These are phyloP conservation scores for Onygena corvina DNA, from an alignment of 2,329 filamentous ascomycete genomes.

Conservation along the genomic window DNA sequence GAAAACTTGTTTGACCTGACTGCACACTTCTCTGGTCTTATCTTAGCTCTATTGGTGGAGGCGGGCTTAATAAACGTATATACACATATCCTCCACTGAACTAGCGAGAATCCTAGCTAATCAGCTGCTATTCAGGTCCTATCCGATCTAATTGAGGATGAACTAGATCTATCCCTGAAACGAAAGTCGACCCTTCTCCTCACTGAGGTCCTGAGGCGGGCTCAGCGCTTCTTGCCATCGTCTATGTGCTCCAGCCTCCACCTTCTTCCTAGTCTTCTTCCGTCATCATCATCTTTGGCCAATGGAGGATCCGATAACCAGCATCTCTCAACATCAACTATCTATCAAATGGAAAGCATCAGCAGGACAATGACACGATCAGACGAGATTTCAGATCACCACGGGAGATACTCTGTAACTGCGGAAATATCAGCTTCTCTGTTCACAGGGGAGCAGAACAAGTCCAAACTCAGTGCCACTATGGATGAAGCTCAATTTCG, in stretches of 20 bases:
- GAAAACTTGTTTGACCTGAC: constrained; percentile 59
- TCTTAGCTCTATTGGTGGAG: constrained; percentile 74
- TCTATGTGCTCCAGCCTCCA: constrained; percentile 76
- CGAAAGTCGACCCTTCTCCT: constrained; percentile 84
- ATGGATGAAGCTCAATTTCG: constrained; percentile 55
- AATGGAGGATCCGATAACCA: constrained; percentile 59
- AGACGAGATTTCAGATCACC: constrained; percentile 33
- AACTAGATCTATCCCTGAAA: constrained; percentile 47
- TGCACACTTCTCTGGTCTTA: constrained; percentile 82
- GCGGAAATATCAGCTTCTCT: constrained; percentile 36
- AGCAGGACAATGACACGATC: constrained; percentile 84
- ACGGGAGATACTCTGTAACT: constrained; percentile 26
- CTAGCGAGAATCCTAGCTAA: no score
- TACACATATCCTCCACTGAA: background rate
- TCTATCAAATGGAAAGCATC: constrained; percentile 97
- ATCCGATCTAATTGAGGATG: constrained; percentile 40
- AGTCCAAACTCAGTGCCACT: constrained; percentile 46
- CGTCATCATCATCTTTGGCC: constrained; percentile 47
- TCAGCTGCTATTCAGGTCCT: constrained; percentile 29
- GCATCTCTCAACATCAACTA: constrained; percentile 73
- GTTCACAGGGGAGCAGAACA: constrained; percentile 31
- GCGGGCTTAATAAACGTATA: constrained; percentile 54
- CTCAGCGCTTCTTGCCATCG: constrained; percentile 70
- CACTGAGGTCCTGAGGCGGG: constrained; percentile 80
- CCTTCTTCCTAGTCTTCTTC: constrained; percentile 73